Conservation (phyloP, 1,284 basidiomycete species). For the Puccinia horiana region DNA sequence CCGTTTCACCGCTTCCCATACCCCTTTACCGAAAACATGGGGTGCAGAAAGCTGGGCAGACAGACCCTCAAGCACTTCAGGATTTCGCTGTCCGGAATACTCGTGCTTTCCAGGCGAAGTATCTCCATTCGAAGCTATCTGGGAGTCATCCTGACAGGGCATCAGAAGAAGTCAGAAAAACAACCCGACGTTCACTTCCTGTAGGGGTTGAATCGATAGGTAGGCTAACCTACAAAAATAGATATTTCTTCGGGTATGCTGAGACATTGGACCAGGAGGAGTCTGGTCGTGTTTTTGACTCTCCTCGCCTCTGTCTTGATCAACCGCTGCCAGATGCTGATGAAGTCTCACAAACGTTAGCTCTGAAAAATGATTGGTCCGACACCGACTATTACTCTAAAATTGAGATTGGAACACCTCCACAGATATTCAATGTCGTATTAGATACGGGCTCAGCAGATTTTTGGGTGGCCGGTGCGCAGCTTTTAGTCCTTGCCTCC, state of each 20-base stretch:
- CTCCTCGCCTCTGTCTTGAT: not conserved
- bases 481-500: not conserved
- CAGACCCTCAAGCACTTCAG: slow-evolving; percentile 7
- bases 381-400: slow-evolving; percentile 54
- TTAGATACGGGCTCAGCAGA: slow-evolving; percentile 64
- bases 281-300: not conserved
- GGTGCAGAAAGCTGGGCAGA: not conserved
- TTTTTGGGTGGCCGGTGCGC: slow-evolving; percentile 58
- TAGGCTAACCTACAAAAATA: not conserved
- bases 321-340: not conserved
- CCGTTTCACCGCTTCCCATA: not conserved
- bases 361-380: slow-evolving; percentile 48
- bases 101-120: slow-evolving; percentile 6
- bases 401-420: slow-evolving; percentile 60
- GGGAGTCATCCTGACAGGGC: not conserved
- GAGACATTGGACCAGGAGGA: not conserved
- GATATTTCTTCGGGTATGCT: not conserved
- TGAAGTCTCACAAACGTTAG: not conserved
- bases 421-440: slow-evolving; percentile 61
- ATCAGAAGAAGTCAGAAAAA: not conserved
- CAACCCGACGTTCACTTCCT: not conserved
- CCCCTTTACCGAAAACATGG: slow-evolving; percentile 24
- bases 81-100: slow-evolving; percentile 20
- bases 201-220: not conserved
- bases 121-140: not conserved